Base-by-base conservation (phyloP, 495 filamentous ascomycete species). In the Aspergillus coremiiformis region DNA sequence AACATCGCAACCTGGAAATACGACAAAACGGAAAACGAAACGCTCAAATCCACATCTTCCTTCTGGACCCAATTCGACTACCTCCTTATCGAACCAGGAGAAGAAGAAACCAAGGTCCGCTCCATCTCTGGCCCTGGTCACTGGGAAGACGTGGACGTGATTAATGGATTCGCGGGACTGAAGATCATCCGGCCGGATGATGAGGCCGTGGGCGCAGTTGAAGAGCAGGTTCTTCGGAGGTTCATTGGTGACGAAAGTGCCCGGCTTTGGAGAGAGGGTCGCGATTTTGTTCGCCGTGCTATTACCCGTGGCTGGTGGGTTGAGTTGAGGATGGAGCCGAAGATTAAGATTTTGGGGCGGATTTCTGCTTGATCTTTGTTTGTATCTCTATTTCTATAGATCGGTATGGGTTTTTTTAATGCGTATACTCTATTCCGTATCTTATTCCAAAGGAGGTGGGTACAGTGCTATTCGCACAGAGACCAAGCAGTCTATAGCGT, bases 1-100 rank as follows among this genome's bases (percentile, higher is more conserved):
- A n/a, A n/a, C n/a, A n/a, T n/a, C n/a, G n/a, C 46, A 33, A n/a
- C 29, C 21, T 84, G 81, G 80, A 44, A 53, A 0, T 84, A 84
- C 51, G 78, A 80, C 53, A 81, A 81, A 50, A 75, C 76, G 0
- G 77, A 80, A 54, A 60, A 72, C 39, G 71, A 77, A 20, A 49
- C 57, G 0, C 55, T 63, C 1, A 74, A 95, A 35, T 68, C 79
- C 6, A 69, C 74, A 22, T 78, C 82, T 2, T 55, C 66, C 3
- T 97, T 96, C 67, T 97, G 92, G 93, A 67, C 76, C 3, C 68
- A 73, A 22, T 90, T 96, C 52, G 86, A 95, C 59, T 99, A 89
- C 59, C 81, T 81, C 6, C 74, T 97, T 5, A 76, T 84, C 9
- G 88, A 93, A 69, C 69, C 81, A 5, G 62, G 56, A 11, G 51